phyloP scores from a whole-genome alignment of 768 basidiomycete genomes.

The Boletus rubropictus region DNA sequence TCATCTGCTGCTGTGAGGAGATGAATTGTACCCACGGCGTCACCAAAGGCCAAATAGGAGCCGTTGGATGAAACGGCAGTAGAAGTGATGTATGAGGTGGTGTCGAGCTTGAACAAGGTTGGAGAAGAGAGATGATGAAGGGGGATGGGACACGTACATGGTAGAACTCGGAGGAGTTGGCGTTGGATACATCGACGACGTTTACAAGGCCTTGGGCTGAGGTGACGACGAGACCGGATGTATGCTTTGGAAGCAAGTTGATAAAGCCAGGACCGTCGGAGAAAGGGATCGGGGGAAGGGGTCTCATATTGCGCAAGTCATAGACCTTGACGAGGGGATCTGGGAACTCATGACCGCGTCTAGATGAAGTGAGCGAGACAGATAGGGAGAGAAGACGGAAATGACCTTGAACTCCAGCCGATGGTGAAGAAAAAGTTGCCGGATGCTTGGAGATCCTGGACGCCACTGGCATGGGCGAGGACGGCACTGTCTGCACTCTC shows the following conservation, averaged over 20 bases:
- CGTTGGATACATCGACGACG: slow-evolving; percentile 73
- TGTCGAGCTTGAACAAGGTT: slow-evolving; percentile 47
- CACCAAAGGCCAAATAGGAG: slow-evolving; percentile 90
- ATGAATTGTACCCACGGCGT: slow-evolving; percentile 79
- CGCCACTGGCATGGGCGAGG: slow-evolving; percentile 75
- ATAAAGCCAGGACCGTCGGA: slow-evolving; percentile 84
- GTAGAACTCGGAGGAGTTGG: slow-evolving; percentile 67
- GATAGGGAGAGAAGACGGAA: not conserved
- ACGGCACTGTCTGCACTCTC: slow-evolving; percentile 50
- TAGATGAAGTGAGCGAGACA: slow-evolving; percentile 29
- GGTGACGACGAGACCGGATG: slow-evolving; percentile 66
- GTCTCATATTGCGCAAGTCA: slow-evolving; percentile 77
- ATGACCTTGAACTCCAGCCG: slow-evolving; percentile 78
- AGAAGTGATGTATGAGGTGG: slow-evolving; percentile 72
- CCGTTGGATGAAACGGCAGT: slow-evolving; percentile 80
- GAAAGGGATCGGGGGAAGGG: slow-evolving; percentile 83
- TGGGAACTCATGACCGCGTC: slow-evolving; percentile 81
- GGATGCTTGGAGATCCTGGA: slow-evolving; percentile 73
- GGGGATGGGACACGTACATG: slow-evolving; percentile 45
- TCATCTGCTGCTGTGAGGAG: slow-evolving; percentile 71
- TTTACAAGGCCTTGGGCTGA: slow-evolving; percentile 82
- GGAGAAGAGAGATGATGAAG: not conserved
- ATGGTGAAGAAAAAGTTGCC: slow-evolving; percentile 83
- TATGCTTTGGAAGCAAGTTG: slow-evolving; percentile 68
- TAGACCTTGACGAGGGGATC: slow-evolving; percentile 93